phyloP scores from a whole-genome alignment of 257 asterid genomes.

The Gardenia jasminoides region DNA sequence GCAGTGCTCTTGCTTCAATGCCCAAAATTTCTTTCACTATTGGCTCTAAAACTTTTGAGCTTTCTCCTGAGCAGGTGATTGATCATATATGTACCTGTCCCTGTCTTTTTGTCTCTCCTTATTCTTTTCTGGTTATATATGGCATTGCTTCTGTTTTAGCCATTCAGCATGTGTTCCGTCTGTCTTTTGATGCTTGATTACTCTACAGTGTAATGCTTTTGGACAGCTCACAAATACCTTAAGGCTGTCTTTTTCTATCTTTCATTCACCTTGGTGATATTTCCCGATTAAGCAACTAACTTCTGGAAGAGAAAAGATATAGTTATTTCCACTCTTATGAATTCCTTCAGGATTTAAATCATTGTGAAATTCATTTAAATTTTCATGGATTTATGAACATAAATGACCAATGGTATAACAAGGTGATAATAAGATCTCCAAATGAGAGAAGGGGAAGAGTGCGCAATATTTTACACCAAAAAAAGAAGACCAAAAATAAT shows the following conservation, averaged over 20 bases:
- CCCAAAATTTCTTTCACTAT: conserved; percentile 65
- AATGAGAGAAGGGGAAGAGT: too few relatives aligned
- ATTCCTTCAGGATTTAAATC: not conserved
- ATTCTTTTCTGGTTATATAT: not conserved
- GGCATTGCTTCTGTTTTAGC: not conserved
- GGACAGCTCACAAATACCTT: not conserved
- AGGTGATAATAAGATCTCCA: too few relatives aligned
- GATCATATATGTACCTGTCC: not conserved
- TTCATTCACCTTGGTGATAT: not conserved
- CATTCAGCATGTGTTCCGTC: not conserved
- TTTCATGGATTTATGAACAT: not conserved
- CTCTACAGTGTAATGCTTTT: not conserved
- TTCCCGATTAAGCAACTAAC: not conserved
- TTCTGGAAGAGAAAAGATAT: not conserved
- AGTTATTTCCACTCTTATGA: not conserved
- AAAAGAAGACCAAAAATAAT: too few relatives aligned
- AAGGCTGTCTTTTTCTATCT: not conserved
- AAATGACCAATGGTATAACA: too few relatives aligned
- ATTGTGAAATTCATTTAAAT: not conserved
- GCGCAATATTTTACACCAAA: too few relatives aligned
- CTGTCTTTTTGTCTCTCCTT: not conserved
- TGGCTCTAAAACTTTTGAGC: conserved; percentile 61
- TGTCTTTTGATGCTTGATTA: not conserved
- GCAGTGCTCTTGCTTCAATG: conserved; percentile 55
- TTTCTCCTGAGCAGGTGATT: conserved; percentile 69